Evolutionary conservation across 768 basidiomycete species (phyloP), one percentile per base, ranked within the genome.

Genomic region (Favolaschia claudopus): DNA sequence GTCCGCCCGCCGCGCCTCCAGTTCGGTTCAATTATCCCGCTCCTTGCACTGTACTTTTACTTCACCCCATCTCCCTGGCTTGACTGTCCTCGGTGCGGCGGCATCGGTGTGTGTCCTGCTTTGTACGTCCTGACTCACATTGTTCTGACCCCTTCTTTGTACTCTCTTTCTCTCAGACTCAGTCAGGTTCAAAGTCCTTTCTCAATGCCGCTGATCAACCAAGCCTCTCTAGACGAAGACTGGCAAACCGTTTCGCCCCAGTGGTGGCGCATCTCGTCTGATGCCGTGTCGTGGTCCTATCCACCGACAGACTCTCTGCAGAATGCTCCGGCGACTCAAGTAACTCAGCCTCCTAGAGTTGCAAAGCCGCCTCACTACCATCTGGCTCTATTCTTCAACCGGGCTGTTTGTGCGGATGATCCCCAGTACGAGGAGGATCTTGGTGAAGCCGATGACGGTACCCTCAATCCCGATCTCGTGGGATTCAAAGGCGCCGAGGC

Each of bases 251-350:
- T 81, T 47, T 59, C 72, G 9, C 44, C 60, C 48, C 68, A 77
- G 61, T 76, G 78, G 77, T 80, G 79, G 79, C 71, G 69, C 56
- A 80, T 76, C 31, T 66, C 75, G 46, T 78, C 74, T 63, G 67
- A 62, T 55, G 67, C 71, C 19, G 75, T 79, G 27, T 77, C 77
- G 17, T 82, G 81, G 82, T 66, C 76, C 36, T 79, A 76, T 62
- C 29, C 62, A 59, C 60, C 51, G 64, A 38, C 43, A 40, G 44
- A 47, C 20, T 27, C 20, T 34, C n/a, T 44, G 58, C 63, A 63
- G 61, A 58, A 55, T 64, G 37, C 37, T 46, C 45, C 58, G 64
- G 60, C 62, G 43, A 28, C 17, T 8, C 29, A 48, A 54, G 36
- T 33, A 60, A 38, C 52, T 37, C 34, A 37, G 39, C 50, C 47